Evolutionary conservation across 495 filamentous ascomycete genomes (phyloP), one percentile per base, ranked within the genome.

Genomic region (Monascus purpureus): DNA sequence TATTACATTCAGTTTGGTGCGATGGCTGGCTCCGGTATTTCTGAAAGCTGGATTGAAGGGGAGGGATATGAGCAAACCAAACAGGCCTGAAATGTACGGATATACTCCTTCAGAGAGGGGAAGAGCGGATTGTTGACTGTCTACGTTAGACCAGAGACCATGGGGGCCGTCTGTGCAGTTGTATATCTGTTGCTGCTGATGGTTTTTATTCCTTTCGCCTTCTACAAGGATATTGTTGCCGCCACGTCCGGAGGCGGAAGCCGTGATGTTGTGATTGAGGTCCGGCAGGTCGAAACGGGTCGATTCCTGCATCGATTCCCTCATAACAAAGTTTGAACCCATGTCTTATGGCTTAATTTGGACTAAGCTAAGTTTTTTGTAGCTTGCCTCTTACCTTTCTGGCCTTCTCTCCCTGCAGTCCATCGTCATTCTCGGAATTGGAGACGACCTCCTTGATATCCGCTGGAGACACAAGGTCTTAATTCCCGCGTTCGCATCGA

Each of bases 391-490:
- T 17, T 99, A 93, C 52, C 73, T 95, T 20, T 96, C 90, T 8
- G 88, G 86, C 23, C 74, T 95, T 36, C 73, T 95, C 35, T 92
- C 86, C 4, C 70, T 99, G 17, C 84, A 94, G 58, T 79, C 72
- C 16, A 79, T 93, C 33, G 75, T 82, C 17, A 76, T 95, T 25
- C 80, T 99, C 25, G 90, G 90, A 20, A 79, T 96, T 35, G 82
- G 82, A 14, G 90, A 99, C 54, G 90, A 99, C 53, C 70, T 95
- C 9, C 93, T 99, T 57, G 90, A 99, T 54, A 92, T 99, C 44
- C 76, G 92, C 45, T 99, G 90, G 90, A 77, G 90, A 31, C 92
- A 99, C 64, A 99, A 99, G 57, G 75, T 96, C 47, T 75, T 96
- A 56, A 94, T 99, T 39, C 90, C 90, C 3, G 92, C 82, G 11